Percentiles rank a stretch among this genome's conserved stretches.
Evolutionary conservation across 768 basidiomycete species (phyloP).

Genomic region (Tylopilus rubrobrunneus): DNA sequence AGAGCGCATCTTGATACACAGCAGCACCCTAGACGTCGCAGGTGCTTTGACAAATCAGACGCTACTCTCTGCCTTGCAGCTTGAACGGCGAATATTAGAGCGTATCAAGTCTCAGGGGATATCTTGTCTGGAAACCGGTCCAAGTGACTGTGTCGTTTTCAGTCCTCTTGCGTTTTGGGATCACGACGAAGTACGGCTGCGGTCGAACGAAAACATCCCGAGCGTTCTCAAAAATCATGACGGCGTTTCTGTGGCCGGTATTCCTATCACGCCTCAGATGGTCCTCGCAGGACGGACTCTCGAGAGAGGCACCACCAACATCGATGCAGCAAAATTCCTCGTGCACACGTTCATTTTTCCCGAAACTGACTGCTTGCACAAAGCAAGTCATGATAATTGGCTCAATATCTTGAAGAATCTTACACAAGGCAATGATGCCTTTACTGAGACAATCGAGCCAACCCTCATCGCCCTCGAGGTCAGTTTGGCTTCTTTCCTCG

Average conservation of each 20-base stretch:
- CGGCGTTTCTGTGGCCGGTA: constrained; percentile 50
- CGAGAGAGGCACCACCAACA: constrained; percentile 46
- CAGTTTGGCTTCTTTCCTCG: constrained; percentile 13
- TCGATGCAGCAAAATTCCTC: constrained; percentile 66
- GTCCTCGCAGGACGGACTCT: constrained; percentile 66
- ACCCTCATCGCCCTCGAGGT: constrained; percentile 46
- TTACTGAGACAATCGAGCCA: constrained; percentile 40
- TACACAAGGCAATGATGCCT: constrained; percentile 33
- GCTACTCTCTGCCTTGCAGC: constrained; percentile 57
- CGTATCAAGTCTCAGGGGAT: constrained; percentile 37
- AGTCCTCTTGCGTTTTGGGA: constrained; percentile 77
- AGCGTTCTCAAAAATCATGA: constrained; percentile 57
- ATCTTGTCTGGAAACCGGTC: constrained; percentile 51
- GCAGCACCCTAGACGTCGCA: constrained; percentile 37
- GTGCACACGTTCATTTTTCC: constrained; percentile 83
- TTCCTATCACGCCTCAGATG: constrained; percentile 69
- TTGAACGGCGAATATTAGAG: constrained; percentile 57
- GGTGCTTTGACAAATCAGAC: constrained; percentile 59
- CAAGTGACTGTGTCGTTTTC: constrained; percentile 61
- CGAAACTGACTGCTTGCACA: constrained; percentile 64
- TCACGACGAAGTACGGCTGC: constrained; percentile 52
- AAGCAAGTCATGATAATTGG: constrained; percentile 63
- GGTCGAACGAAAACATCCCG: constrained; percentile 52
- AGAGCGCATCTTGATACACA: constrained; percentile 72
- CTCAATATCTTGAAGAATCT: constrained; percentile 48